Evolutionary conservation across 2,329 filamentous ascomycete genomes (phyloP), one percentile per base, ranked within the genome.

Genomic region (Truncatella angustata): DNA sequence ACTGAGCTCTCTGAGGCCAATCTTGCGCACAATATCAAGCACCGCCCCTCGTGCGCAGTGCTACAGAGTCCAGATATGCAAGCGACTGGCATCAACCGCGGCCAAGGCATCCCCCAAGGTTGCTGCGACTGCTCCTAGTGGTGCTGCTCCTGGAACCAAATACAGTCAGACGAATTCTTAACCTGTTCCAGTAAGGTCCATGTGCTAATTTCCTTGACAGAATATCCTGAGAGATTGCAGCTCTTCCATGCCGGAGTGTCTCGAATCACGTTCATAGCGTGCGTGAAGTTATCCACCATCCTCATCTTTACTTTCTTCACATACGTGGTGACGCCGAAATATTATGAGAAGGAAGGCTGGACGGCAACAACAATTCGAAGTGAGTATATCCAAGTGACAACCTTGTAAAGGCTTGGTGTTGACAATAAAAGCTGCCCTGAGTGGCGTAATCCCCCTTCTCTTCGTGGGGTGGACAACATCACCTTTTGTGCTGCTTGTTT

Each of bases 241-340:
- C 80, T 95, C 56, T 95, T 90, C 68, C 87, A 91, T 70, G 85
- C 85, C 49, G 88, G 90, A 49, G 86, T 82, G 0, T 78, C 78
- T 7, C 79, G 82, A 53, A 86, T 81, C 26, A 81, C 84, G 5
- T 86, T 88, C 58, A 71, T 93, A 42, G 88, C 86, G 45, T 81
- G 84, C 63, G 68, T 89, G 56, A 90, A 91, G 62, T 71, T 93
- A 51, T 84, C 84, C 1, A 86, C 86, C 3, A 77, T 94, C 36
- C 82, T 91, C 55, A 68, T 88, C 35, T 86, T 87, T 51, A 78
- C 77, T 20, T 82, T 87, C 59, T 89, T 89, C 61, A 78, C 76
- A 57, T 70, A 86, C 48, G 70, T 90, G 23, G 76, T 86, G 46
- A 82, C 81, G 0, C 88, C 87, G 0, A 71, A 75, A 18, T 86